phyloP scores from a whole-genome alignment of 2,329 filamentous ascomycete species.

The Xylariaceae sp. region DNA sequence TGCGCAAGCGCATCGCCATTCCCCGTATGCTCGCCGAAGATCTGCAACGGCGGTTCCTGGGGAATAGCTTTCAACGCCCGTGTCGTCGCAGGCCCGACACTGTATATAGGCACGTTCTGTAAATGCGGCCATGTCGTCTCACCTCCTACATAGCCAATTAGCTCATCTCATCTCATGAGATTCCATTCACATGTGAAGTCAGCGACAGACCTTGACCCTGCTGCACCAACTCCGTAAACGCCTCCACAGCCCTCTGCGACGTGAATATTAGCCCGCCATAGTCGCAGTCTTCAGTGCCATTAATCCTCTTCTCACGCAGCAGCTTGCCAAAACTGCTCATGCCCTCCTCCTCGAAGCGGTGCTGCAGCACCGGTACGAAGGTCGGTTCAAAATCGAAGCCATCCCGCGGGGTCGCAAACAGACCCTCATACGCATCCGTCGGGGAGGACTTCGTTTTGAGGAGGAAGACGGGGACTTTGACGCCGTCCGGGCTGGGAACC shows the following conservation, averaged over 20 bases:
- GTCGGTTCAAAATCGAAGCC: slow-evolving; percentile 51
- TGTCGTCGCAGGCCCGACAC: slow-evolving; percentile 75
- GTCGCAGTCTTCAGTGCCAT: slow-evolving; percentile 31
- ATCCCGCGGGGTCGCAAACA: slow-evolving; percentile 47
- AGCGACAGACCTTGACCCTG: slow-evolving; percentile 40
- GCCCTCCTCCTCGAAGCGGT: slow-evolving; percentile 58
- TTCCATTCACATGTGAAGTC: slow-evolving; percentile 17
- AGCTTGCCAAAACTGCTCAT: slow-evolving; percentile 48
- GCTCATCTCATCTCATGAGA: background rate
- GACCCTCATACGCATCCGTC: slow-evolving; percentile 65
- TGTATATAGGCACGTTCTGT: slow-evolving; percentile 60
- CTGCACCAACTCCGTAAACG: slow-evolving; percentile 59
- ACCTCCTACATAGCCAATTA: slow-evolving; percentile 27
- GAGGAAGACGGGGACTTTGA: slow-evolving; percentile 55
- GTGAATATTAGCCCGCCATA: slow-evolving; percentile 83
- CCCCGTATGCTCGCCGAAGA: slow-evolving; percentile 77
- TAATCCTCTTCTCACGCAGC: slow-evolving; percentile 43
- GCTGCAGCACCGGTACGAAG: slow-evolving; percentile 74
- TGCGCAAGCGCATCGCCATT: slow-evolving; percentile 75
- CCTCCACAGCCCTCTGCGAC: slow-evolving; percentile 77
- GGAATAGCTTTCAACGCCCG: slow-evolving; percentile 60
- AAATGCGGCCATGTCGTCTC: slow-evolving; percentile 46
- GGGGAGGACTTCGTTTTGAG: slow-evolving; percentile 74
- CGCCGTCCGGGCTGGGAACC: slow-evolving; percentile 8
- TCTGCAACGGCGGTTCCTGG: slow-evolving; percentile 48